A percentile compares a stretch with the other conserved stretches of the same genome.
Conservation (phyloP, 495 filamentous ascomycete genomes). For the Aspergillus asperescens region DNA sequence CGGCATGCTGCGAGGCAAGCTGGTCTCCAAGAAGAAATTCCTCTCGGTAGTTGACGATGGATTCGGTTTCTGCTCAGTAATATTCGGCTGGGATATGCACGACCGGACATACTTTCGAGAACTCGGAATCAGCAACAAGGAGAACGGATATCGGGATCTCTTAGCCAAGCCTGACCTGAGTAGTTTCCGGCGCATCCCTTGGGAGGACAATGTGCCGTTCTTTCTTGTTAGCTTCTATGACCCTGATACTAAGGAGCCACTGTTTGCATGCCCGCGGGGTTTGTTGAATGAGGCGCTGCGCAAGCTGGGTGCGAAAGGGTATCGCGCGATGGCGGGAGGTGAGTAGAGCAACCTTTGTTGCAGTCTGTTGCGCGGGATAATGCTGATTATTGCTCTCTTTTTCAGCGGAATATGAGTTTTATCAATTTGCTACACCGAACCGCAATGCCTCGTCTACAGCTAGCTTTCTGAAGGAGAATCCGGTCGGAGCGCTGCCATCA, state of each 20-base stretch:
- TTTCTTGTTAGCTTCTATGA: slow-evolving; percentile 86
- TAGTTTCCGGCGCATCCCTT: slow-evolving; percentile 85
- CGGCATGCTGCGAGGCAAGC: slow-evolving; percentile 84
- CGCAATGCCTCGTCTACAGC: slow-evolving; percentile 68
- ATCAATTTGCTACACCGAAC: slow-evolving; percentile 75
- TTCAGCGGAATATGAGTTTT: slow-evolving; percentile 95
- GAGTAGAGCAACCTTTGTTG: slow-evolving; percentile 15
- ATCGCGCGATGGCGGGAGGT: slow-evolving; percentile 92
- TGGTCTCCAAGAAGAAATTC: slow-evolving; percentile 96
- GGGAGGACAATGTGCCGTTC: slow-evolving; percentile 90
- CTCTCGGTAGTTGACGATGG: slow-evolving; percentile 73
- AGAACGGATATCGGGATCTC: slow-evolving; percentile 89
- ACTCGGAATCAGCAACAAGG: slow-evolving; percentile 81
- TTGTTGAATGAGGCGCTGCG: slow-evolving; percentile 62
- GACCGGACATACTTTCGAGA: slow-evolving; percentile 83
- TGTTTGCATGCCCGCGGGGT: slow-evolving; percentile 79
- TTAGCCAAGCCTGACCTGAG: slow-evolving; percentile 76
- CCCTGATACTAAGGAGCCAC: slow-evolving; percentile 45
- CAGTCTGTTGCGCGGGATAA: background rate
- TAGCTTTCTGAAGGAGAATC: slow-evolving; percentile 65
- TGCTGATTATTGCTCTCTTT: background rate
- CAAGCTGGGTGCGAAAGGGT: slow-evolving; percentile 60
- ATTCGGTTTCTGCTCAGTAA: slow-evolving; percentile 94
- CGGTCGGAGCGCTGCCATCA: slow-evolving; percentile 62
- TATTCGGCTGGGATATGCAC: slow-evolving; percentile 99